These are phyloP conservation scores for Sarcocystis neurona DNA, from an alignment of 169 alveolate genomes.

Conservation along the genomic window DNA sequence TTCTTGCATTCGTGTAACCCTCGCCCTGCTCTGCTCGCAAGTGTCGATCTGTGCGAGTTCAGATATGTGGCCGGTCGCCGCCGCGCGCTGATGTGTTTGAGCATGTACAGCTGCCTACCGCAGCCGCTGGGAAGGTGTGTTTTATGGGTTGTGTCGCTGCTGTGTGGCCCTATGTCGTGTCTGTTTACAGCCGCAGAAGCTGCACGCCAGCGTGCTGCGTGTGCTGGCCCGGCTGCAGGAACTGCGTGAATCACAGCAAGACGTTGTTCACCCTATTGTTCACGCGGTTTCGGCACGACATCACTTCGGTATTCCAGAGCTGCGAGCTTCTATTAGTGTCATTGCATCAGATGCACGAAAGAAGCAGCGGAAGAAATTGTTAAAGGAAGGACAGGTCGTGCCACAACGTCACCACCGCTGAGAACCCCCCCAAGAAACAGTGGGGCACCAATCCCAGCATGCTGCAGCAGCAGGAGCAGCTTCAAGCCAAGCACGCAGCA, in stretches of 20 bases:
- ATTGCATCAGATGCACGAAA: background rate
- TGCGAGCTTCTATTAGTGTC: background rate
- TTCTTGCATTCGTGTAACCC: no score
- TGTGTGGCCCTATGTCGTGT: background rate
- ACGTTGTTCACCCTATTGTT: conserved; percentile 3
- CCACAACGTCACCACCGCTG: background rate
- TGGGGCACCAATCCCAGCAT: no score
- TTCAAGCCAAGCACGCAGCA: no score
- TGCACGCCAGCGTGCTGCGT: background rate
- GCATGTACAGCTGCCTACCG: no score
- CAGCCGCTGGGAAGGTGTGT: no score
- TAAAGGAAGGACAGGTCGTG: background rate
- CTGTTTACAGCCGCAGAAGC: background rate
- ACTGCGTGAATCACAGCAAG: background rate
- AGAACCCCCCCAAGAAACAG: no score
- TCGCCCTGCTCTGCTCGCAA: no score
- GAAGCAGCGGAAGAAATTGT: background rate
- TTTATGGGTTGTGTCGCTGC: no score
- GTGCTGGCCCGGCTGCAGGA: background rate
- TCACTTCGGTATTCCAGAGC: conserved; percentile 1
- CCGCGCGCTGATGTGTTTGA: no score
- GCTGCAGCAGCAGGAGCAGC: no score
- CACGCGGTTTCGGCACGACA: conserved; percentile 14
- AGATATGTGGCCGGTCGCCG: background rate
- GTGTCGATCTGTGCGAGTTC: background rate